Conservation (phyloP, 768 basidiomycete genomes). For the Amanita thiersii region DNA sequence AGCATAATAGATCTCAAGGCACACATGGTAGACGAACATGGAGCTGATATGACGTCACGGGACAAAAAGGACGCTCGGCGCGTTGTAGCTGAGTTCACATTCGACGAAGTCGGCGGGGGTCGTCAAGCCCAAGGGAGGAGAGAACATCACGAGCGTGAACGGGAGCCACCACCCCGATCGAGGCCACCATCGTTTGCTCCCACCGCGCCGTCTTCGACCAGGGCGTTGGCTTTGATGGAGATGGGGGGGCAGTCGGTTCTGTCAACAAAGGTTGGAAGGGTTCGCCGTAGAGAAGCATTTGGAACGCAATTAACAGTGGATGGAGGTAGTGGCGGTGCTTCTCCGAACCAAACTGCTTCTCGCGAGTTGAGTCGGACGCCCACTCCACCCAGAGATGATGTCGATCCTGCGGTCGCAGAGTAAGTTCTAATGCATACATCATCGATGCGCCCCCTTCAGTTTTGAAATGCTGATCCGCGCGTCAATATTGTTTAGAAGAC, state of each 20-base stretch:
- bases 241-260: slow-evolving; percentile 12
- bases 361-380: slow-evolving; percentile 25
- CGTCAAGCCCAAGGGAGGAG: slow-evolving; percentile 33
- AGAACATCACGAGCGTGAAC: slow-evolving; percentile 34
- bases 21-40: slow-evolving; percentile 83
- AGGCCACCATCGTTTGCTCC: no score
- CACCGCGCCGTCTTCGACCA: slow-evolving; percentile 8
- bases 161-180: slow-evolving; percentile 37
- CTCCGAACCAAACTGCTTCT: slow-evolving; percentile 13
- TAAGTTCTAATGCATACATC: slow-evolving; percentile 22
- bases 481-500: slow-evolving; percentile 48
- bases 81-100: slow-evolving; percentile 66
- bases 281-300: slow-evolving; percentile 54
- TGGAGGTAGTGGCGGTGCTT: slow-evolving; percentile 12
- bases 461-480: no score
- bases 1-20: slow-evolving; percentile 83
- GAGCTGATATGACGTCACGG: slow-evolving; percentile 59
- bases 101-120: slow-evolving; percentile 33
- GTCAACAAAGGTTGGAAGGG: slow-evolving; percentile 18
- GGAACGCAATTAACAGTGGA: slow-evolving; percentile 48
- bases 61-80: slow-evolving; percentile 64
- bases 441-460: neutral
- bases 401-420: slow-evolving; percentile 50
- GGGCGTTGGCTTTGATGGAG: slow-evolving; percentile 9
- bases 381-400: slow-evolving; percentile 34